Base-by-base conservation (phyloP, 371 early-diverging fungal genomes). In the Actinomucor elegans region DNA sequence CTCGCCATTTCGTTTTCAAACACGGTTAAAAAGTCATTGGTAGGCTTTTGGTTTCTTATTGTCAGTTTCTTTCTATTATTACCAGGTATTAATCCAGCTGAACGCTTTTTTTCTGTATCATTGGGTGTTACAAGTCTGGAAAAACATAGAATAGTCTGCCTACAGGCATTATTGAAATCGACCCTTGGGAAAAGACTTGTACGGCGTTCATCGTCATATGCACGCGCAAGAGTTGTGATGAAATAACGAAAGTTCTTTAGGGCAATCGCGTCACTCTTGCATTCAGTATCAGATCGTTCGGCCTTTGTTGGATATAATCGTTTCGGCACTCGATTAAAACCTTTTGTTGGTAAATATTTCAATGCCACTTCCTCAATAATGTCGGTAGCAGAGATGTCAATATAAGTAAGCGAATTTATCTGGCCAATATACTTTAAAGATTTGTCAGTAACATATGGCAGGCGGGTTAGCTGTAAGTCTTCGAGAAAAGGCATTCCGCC, bases 361-460 rank as follows among this genome's bases (percentile, higher is more conserved):
- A 24, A 18, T 0, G 57, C 57, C 1, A 62, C 57, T 21, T 47
- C 17, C 1, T 24, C 31, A 7, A 38, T 56, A 0, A 62, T 23
- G 12, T 23, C 29, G 6, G 62, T 62, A 11, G 34, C 12, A 11
- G 62, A 35, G 6, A 62, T 23, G 27, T 47, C 48, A 10, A 62
- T 7, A 9, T 26, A 47, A 10, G 10, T 6, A 18, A 62, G 32
- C 9, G 45, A 14, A 11, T 35, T 20, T 21, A 62, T 37, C 20
- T 48, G 35, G 1, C 43, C 52, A 21, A 63, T 21, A 12, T 49
- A 49, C 20, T 52, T 63, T 24, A 63, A 21, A 15, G 44, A 34
- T 18, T 53, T 52, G 27, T 63, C 63, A 9, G 63, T 63, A 2
- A 63, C 34, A 1, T 21, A 32, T 9, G 31, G 44, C 15, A 52